A percentile compares a stretch with the other conserved stretches of the same genome.
phyloP scores from a whole-genome alignment of 768 basidiomycete genomes.

The Mycena haematopus region DNA sequence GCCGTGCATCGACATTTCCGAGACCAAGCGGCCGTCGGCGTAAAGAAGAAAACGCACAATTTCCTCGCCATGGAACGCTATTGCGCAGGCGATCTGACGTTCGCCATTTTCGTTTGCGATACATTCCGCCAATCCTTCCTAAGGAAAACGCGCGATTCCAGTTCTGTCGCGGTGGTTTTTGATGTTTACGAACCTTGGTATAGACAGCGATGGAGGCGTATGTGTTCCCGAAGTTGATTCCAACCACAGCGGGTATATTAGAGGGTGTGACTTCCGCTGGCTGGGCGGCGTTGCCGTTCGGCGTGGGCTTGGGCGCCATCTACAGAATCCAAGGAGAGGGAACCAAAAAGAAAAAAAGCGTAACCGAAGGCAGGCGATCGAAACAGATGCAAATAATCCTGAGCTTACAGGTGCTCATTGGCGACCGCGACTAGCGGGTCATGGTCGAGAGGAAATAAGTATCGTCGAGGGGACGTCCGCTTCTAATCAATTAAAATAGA shows the following conservation, averaged over 20 bases:
- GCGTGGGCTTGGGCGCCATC: conserved; percentile 50
- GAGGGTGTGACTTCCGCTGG: conserved; percentile 34
- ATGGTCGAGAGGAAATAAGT: too few relatives aligned
- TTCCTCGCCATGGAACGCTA: conserved; percentile 92
- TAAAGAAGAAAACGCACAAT: conserved; percentile 60
- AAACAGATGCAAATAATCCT: conserved; percentile 22
- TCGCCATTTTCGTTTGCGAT: conserved; percentile 99
- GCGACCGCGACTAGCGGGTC: too few relatives aligned
- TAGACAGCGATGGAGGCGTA: conserved; percentile 96
- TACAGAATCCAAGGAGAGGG: conserved; percentile 1
- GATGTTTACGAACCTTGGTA: conserved; percentile 70
- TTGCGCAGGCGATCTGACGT: conserved; percentile 94
- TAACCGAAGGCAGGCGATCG: background rate
- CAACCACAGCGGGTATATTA: conserved; percentile 71
- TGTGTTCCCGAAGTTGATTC: conserved; percentile 96
- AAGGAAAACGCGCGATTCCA: conserved; percentile 7
- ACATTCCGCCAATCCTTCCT: conserved; percentile 93
- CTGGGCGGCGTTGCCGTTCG: conserved; percentile 58
- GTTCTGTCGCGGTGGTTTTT: background rate
- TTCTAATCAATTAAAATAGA: too few relatives aligned
- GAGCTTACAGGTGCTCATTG: too few relatives aligned
- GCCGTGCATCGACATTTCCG: background rate
- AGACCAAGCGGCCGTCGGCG: conserved; percentile 1
- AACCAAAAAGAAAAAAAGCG: conserved; percentile 11
- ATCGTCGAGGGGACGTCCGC: too few relatives aligned